Evolutionary conservation across 2,329 filamentous ascomycete species (phyloP), one percentile per base, ranked within the genome.

Genomic region (Camillea tinctor): DNA sequence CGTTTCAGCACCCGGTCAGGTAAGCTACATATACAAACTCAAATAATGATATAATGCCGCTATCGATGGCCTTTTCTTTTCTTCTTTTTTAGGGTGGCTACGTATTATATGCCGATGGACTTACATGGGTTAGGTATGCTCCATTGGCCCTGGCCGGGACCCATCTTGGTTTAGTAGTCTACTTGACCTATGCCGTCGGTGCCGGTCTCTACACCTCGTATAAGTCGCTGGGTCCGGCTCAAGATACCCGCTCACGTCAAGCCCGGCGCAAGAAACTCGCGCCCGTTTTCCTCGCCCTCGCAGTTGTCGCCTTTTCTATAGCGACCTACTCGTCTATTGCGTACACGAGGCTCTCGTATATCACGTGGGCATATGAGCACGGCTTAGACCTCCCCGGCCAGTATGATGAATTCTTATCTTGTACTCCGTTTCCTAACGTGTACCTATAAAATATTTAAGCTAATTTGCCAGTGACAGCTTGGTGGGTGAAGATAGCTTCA

Each of bases 321-420:
- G 73, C 75, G 0, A 55, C 68, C 21, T 73, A 71, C 26, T 73
- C 74, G 1, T 67, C 66, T 21, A 40, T 69, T n/a, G 58, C 62
- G 21, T 75, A 73, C 26, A 68, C 71, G 11, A 64, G 60, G 3
- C 63, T 78, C 17, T 79, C 76, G 3, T 79, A 77, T 61, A 69
- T 65, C 20, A 73, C 70, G 15, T 79, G 76, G 76, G 75, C 76
- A 15, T 71, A 73, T 30, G 69, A 77, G 56, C 71, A 74, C 57
- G 75, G 74, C 20, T 59, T 76, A 24, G 66, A 69, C 19, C 56
- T 70, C 11, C 66, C 69, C 8, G 58, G 67, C 30, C 65, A 67
- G 75, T 77, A 69, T 60, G 36, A 1, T 53, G 17, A 19, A 68
- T 58, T 21, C 51, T 26, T 56, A 26, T 30, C 3, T 9, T 11